Percentiles rank a stretch among this genome's conserved stretches.
These are phyloP conservation scores for Teratosphaeria destructans DNA, from an alignment of 2,329 filamentous ascomycete species.

Conservation along the genomic window DNA sequence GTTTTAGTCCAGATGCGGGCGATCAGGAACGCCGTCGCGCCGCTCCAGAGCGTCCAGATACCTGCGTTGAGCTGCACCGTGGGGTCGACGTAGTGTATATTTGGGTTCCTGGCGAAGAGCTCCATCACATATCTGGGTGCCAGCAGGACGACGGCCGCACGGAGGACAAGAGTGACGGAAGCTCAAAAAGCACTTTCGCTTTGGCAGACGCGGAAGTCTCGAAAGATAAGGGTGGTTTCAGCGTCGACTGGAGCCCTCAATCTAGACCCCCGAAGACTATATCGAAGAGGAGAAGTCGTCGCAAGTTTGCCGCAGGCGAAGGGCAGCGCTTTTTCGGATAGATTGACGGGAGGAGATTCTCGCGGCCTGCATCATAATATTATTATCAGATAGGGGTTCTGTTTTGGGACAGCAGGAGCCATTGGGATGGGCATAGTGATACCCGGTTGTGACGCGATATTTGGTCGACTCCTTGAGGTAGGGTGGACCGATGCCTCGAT, in stretches of 20 bases:
- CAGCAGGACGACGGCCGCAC: neutral
- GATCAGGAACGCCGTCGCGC: neutral
- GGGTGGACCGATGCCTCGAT: neutral
- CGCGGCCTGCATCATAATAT: too few species aligned
- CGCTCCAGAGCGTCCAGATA: neutral
- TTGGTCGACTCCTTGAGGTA: neutral
- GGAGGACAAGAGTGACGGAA: neutral
- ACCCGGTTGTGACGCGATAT: neutral
- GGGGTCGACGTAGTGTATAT: neutral
- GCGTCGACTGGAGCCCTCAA: neutral
- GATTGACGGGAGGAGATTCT: neutral
- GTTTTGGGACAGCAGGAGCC: neutral
- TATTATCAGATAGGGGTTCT: neutral
- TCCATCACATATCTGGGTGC: neutral
- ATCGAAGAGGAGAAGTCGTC: too few species aligned
- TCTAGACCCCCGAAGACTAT: neutral
- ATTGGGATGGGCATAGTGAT: neutral
- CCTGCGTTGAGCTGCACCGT: neutral
- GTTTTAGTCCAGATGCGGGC: neutral
- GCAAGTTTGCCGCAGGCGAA: neutral
- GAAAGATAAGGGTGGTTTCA: too few species aligned
- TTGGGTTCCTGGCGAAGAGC: neutral
- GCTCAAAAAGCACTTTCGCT: neutral
- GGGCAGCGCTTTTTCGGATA: neutral
- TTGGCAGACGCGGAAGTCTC: too few species aligned